Percentiles rank a stretch among this genome's conserved stretches.
Conservation (phyloP, 2,329 filamentous ascomycete genomes). For the Colletotrichum sansevieriae region DNA sequence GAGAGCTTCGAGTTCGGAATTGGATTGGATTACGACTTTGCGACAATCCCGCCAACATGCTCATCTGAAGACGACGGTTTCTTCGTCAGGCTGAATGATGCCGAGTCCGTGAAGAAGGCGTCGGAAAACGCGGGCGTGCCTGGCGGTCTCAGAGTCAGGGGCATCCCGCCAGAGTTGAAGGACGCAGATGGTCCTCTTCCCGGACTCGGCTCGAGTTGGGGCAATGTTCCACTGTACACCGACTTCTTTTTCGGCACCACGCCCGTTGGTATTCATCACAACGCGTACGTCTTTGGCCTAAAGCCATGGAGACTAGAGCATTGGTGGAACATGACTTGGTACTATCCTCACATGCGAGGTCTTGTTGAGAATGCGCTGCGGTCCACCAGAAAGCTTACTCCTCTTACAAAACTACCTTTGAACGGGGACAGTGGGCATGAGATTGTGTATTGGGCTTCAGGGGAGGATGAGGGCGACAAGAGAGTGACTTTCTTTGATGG, state of each 20-base stretch:
- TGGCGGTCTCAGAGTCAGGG: slow-evolving; percentile 47
- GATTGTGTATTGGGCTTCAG: slow-evolving; percentile 46
- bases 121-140: slow-evolving; percentile 50
- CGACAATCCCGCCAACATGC: slow-evolving; percentile 53
- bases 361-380: slow-evolving; percentile 48
- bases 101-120: slow-evolving; percentile 42
- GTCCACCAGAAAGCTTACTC: slow-evolving; percentile 35
- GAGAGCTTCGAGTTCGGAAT: slow-evolving; percentile 54
- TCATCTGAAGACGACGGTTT: slow-evolving; percentile 53
- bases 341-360: slow-evolving; percentile 49
- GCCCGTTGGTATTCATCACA: slow-evolving; percentile 54
- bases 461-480: slow-evolving; percentile 30
- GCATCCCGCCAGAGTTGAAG: slow-evolving; percentile 48
- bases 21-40: slow-evolving; percentile 55
- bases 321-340: slow-evolving; percentile 56
- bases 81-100: slow-evolving; percentile 50
- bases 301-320: slow-evolving; percentile 50
- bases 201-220: slow-evolving; percentile 45
- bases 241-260: slow-evolving; percentile 54
- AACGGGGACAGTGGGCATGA: slow-evolving; percentile 15
- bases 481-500: slow-evolving; percentile 46
- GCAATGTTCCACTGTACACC: slow-evolving; percentile 51
- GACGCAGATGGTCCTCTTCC: slow-evolving; percentile 39
- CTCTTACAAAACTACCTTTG: slow-evolving; percentile 43
- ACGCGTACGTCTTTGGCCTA: slow-evolving; percentile 51